Conservation (phyloP, 169 alveolate species). For the Perkinsus marinus region DNA sequence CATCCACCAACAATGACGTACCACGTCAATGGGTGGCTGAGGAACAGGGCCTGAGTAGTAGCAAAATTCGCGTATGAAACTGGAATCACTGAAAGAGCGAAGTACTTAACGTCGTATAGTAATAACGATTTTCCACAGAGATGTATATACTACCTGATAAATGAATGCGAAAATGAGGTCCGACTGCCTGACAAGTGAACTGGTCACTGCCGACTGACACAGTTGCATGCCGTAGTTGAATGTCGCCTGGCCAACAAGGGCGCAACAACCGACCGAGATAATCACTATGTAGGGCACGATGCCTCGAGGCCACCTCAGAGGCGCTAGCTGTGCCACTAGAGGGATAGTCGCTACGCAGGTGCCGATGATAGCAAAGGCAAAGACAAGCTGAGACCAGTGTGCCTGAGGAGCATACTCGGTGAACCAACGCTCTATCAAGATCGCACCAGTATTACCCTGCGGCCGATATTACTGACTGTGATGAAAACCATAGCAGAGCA, state of each 20-base stretch:
- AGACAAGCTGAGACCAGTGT: not conserved
- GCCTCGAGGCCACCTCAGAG: not conserved
- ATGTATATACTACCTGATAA: not conserved
- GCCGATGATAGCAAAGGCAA: not conserved
- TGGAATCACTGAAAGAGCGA: too few relatives aligned
- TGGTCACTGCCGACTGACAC: not conserved
- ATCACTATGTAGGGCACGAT: not conserved
- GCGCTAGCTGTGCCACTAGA: not conserved
- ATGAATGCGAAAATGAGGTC: not conserved
- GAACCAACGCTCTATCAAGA: too few relatives aligned
- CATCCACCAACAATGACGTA: not conserved
- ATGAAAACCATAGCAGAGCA: not conserved
- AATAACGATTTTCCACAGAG: not conserved
- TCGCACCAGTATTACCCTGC: not conserved
- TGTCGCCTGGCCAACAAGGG: not conserved
- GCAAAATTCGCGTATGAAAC: not conserved
- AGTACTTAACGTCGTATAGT: too few relatives aligned
- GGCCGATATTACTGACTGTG: not conserved
- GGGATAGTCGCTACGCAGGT: not conserved
- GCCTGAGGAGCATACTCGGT: not conserved
- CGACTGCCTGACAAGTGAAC: not conserved
- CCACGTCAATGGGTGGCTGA: not conserved
- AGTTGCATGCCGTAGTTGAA: not conserved
- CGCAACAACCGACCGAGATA: not conserved
- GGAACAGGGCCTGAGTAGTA: not conserved